phyloP scores from a whole-genome alignment of 495 filamentous ascomycete species.

The Hypoxylon fragiforme region DNA sequence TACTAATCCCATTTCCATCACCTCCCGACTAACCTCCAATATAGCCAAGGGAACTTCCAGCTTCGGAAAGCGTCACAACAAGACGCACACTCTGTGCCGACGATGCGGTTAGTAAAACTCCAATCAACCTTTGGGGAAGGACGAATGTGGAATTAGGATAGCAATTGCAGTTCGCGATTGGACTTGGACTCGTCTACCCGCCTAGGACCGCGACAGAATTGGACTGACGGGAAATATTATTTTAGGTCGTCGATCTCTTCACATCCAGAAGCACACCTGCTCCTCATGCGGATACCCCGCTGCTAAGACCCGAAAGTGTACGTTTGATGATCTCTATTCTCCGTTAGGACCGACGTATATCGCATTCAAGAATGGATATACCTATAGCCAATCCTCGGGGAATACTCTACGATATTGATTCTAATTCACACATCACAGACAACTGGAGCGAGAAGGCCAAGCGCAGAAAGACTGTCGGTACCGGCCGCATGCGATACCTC shows the following conservation, averaged over 20 bases:
- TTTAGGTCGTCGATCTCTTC: slow-evolving; percentile 87
- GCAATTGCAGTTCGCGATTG: no score
- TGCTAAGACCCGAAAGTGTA: slow-evolving; percentile 98
- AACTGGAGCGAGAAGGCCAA: slow-evolving; percentile 99
- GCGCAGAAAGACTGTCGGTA: slow-evolving; percentile 98
- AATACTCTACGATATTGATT: no score
- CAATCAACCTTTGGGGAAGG: no score
- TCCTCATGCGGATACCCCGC: slow-evolving; percentile 96
- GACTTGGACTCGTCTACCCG: no score
- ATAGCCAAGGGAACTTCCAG: slow-evolving; percentile 89
- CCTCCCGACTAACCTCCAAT: slow-evolving; percentile 39
- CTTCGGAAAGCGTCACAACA: slow-evolving; percentile 99
- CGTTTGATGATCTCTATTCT: slow-evolving; percentile 55
- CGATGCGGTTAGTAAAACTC: slow-evolving; percentile 86
- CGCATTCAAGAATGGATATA: no score
- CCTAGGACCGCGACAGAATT: no score
- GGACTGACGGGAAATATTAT: slow-evolving; percentile 23
- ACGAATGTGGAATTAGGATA: no score
- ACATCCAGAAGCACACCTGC: slow-evolving; percentile 99
- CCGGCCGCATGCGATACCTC: slow-evolving; percentile 89
- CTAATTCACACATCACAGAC: slow-evolving; percentile 57
- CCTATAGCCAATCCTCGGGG: no score
- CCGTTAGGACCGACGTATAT: background rate
- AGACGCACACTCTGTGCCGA: slow-evolving; percentile 98
- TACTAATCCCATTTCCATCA: slow-evolving; percentile 2